Percentiles rank a stretch among this genome's conserved stretches.
Evolutionary conservation across 352 stramenopile species (phyloP).

Genomic region (Pythium rishiriense): DNA sequence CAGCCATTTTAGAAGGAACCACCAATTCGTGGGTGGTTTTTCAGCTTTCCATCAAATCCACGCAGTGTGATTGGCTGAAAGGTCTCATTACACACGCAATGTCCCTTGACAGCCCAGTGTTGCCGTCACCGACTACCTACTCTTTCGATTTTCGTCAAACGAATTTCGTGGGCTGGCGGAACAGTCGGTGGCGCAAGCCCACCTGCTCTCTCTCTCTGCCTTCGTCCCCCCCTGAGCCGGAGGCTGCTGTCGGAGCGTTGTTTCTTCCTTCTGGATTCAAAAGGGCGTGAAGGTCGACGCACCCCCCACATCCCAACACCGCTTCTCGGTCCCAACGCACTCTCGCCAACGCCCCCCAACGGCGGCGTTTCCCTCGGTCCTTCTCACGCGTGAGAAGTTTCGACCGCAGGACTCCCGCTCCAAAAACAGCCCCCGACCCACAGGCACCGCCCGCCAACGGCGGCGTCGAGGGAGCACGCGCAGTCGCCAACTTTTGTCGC

Average conservation of each 20-base stretch:
- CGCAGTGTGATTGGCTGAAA: slow-evolving; percentile 13
- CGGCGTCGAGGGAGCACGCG: neutral
- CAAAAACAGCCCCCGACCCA: slow-evolving; percentile 8
- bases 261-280: slow-evolving; percentile 10
- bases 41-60: slow-evolving; percentile 4
- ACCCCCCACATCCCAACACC: slow-evolving; percentile 12
- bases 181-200: slow-evolving; percentile 17
- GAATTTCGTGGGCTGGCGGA: neutral
- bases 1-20: slow-evolving; percentile 9
- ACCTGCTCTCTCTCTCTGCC: neutral
- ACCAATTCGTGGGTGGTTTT: neutral
- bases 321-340: neutral
- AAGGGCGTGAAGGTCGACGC: slow-evolving; percentile 1
- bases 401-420: neutral
- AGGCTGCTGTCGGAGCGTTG: neutral
- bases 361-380: slow-evolving; percentile 15
- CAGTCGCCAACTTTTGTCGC: slow-evolving; percentile 9
- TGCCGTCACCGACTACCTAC: slow-evolving; percentile 17
- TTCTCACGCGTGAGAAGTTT: slow-evolving; percentile 3
- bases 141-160: slow-evolving; percentile 28
- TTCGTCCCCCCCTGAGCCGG: neutral
- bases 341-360: slow-evolving; percentile 8
- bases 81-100: slow-evolving; percentile 15
- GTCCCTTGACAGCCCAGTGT: slow-evolving; percentile 18
- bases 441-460: neutral